Evolutionary conservation across 345 rosid genomes (phyloP).

Genomic region (Eutrema heterophyllum): DNA sequence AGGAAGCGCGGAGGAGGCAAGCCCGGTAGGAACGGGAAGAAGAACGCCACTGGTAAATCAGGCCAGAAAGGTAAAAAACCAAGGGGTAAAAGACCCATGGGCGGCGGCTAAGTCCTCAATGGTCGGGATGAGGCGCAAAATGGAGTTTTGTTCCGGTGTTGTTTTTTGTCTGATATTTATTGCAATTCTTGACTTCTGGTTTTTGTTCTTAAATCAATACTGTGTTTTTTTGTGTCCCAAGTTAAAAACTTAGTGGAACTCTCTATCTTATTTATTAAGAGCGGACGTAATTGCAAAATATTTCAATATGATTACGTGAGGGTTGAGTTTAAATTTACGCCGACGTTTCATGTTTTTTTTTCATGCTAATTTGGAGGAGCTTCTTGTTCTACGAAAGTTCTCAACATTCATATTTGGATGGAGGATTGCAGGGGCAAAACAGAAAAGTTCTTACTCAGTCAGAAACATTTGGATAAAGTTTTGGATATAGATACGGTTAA

Average conservation of each 20-base stretch:
- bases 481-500: too few species aligned
- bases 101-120: conserved; percentile 10
- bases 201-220: background rate
- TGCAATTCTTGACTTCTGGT: background rate
- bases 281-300: background rate
- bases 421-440: too few species aligned
- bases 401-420: background rate
- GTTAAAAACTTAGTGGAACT: background rate
- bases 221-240: background rate
- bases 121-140: background rate
- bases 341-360: background rate
- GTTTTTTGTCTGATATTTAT: background rate
- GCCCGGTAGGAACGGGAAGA: conserved; percentile 54
- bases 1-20: conserved; percentile 53
- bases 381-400: background rate
- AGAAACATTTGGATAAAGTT: too few species aligned
- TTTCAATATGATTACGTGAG: background rate
- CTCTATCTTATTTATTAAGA: background rate
- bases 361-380: background rate
- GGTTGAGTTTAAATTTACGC: too few species aligned
- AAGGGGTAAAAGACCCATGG: conserved; percentile 32
- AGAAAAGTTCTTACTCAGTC: too few species aligned
- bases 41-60: conserved; percentile 42
- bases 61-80: conserved; percentile 39
- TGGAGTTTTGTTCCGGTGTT: background rate